Conservation (phyloP, 2,329 filamentous ascomycete genomes). For the Madurella fahalii region DNA sequence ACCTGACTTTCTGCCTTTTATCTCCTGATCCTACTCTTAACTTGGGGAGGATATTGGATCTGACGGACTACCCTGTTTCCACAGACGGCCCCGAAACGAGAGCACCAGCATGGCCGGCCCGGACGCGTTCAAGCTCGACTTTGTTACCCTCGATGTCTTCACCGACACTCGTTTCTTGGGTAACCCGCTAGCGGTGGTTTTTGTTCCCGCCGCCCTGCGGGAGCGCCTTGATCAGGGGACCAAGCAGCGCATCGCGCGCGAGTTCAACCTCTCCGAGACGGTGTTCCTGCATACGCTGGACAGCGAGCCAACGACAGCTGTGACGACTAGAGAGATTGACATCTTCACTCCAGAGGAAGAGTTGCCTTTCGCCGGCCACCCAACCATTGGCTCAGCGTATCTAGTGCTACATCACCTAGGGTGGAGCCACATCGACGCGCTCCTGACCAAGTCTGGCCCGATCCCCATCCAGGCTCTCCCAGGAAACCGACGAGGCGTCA, state of each 20-base stretch:
- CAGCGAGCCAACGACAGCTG: conserved; percentile 25
- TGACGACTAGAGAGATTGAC: conserved; percentile 42
- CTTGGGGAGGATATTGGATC: background rate
- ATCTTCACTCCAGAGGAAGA: conserved; percentile 55
- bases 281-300: conserved; percentile 54
- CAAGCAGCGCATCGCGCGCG: conserved; percentile 56
- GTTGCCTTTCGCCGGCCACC: conserved; percentile 60
- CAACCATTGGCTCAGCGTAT: conserved; percentile 54
- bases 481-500: conserved; percentile 46
- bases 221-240: conserved; percentile 44
- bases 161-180: conserved; percentile 48
- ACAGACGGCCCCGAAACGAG: background rate
- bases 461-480: conserved; percentile 40
- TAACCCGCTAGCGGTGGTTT: conserved; percentile 59
- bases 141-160: conserved; percentile 56
- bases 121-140: conserved; percentile 35
- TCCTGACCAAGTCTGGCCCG: conserved; percentile 55
- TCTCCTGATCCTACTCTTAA: too few species aligned
- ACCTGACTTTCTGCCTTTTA: too few species aligned
- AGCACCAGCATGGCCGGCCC: conserved; percentile 9
- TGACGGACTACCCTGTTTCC: background rate
- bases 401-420: conserved; percentile 39
- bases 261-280: conserved; percentile 63
- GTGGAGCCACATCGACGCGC: conserved; percentile 35
- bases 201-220: conserved; percentile 40